Evolutionary conservation across 371 early-diverging fungal species (phyloP).

Genomic region (Saksenaea oblongispora): DNA sequence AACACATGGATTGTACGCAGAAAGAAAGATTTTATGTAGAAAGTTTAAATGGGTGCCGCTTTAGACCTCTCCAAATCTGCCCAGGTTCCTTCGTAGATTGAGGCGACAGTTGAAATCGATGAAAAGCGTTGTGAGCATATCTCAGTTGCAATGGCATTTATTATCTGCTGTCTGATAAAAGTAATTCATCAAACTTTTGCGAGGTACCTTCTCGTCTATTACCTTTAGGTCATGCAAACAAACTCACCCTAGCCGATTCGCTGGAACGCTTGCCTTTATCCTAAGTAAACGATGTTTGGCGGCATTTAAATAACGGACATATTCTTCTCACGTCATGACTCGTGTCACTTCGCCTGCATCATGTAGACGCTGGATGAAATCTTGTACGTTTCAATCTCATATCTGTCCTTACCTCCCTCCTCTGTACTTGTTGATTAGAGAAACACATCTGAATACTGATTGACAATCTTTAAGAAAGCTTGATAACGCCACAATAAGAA

Average conservation of each 20-base stretch:
- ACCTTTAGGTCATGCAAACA: slow-evolving; percentile 53
- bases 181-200: slow-evolving; percentile 53
- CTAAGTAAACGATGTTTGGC: slow-evolving; percentile 97
- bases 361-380: slow-evolving; percentile 76
- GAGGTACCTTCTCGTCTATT: not conserved
- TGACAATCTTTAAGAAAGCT: slow-evolving; percentile 89
- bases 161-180: slow-evolving; percentile 75
- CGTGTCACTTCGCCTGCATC: slow-evolving; percentile 91
- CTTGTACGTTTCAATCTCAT: slow-evolving; percentile 87
- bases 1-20: too few relatives aligned
- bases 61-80: slow-evolving; percentile 78
- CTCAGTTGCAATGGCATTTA: slow-evolving; percentile 80
- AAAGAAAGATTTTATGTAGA: too few relatives aligned
- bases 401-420: slow-evolving; percentile 85
- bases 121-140: slow-evolving; percentile 92
- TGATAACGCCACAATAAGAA: slow-evolving; percentile 77
- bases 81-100: slow-evolving; percentile 72
- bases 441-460: slow-evolving; percentile 72
- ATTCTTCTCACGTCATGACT: slow-evolving; percentile 97
- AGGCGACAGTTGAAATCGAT: slow-evolving; percentile 71
- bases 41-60: slow-evolving; percentile 67
- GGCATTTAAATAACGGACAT: slow-evolving; percentile 98
- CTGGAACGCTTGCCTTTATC: slow-evolving; percentile 93
- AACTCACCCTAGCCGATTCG: slow-evolving; percentile 92
- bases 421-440: slow-evolving; percentile 57